Evolutionary conservation across 257 asterid species (phyloP).

Genomic region (Linaria vulgaris): DNA sequence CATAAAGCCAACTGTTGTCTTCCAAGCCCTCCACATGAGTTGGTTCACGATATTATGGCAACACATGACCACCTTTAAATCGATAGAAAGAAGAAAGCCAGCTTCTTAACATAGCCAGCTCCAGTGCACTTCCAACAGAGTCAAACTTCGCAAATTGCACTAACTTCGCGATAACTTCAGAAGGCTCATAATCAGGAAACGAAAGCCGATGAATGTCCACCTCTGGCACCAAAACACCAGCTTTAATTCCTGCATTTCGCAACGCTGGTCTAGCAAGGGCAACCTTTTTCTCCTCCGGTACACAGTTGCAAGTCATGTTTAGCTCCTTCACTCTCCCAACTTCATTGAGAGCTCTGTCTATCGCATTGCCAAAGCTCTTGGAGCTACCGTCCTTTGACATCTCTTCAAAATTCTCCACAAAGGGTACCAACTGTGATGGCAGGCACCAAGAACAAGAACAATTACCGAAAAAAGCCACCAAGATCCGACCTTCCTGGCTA

Average conservation of each 20-base stretch:
- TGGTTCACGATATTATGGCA: slow-evolving; percentile 43
- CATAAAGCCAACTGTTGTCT: slow-evolving; percentile 29
- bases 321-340: slow-evolving; percentile 50
- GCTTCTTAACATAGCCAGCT: no score
- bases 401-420: slow-evolving; percentile 44
- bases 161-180: no score
- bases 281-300: slow-evolving; percentile 31
- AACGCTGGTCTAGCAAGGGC: slow-evolving; percentile 42
- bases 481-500: slow-evolving; percentile 46
- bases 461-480: slow-evolving; percentile 79
- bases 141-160: no score
- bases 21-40: slow-evolving; percentile 64
- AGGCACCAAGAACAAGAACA: slow-evolving; percentile 75
- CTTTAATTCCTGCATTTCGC: slow-evolving; percentile 53
- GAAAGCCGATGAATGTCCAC: no score
- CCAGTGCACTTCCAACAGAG: slow-evolving; percentile 34
- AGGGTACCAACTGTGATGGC: slow-evolving; percentile 61
- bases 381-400: slow-evolving; percentile 41
- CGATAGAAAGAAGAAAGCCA: slow-evolving; percentile 63
- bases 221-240: slow-evolving; percentile 53
- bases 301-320: slow-evolving; percentile 48
- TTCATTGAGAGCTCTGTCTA: slow-evolving; percentile 50
- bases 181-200: no score
- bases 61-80: slow-evolving; percentile 33
- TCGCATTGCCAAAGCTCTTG: slow-evolving; percentile 40